Evolutionary conservation across 2,329 filamentous ascomycete species (phyloP).

Genomic region (Alternaria brassicicola): DNA sequence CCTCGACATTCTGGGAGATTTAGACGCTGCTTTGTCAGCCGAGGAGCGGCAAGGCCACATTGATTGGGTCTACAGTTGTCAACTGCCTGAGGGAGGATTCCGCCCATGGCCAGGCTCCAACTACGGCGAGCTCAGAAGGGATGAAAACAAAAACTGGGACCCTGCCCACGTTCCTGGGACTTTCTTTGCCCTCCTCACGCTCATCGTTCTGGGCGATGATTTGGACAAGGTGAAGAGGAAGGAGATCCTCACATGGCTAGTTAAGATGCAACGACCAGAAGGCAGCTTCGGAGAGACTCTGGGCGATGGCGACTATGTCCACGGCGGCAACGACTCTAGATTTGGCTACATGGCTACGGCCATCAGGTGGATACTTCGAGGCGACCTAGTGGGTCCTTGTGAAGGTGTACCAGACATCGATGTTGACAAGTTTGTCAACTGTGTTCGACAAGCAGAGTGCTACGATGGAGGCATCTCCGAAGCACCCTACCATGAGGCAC

Average conservation of each 20-base stretch:
- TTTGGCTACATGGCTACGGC: conserved; percentile 86
- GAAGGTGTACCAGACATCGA: conserved; percentile 74
- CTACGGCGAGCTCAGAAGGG: conserved; percentile 55
- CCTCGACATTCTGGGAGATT: conserved; percentile 75
- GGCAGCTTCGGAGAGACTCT: conserved; percentile 91
- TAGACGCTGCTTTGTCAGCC: conserved; percentile 60
- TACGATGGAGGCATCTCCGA: conserved; percentile 88
- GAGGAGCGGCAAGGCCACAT: conserved; percentile 64
- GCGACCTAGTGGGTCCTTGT: conserved; percentile 58
- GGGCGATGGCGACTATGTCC: conserved; percentile 64
- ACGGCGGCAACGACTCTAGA: conserved; percentile 82
- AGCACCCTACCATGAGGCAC: conserved; percentile 78
- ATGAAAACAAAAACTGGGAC: conserved; percentile 66
- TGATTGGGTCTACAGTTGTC: conserved; percentile 83
- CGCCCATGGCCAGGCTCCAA: conserved; percentile 78
- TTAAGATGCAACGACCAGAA: conserved; percentile 75
- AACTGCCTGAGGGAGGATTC: conserved; percentile 87
- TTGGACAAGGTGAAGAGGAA: conserved; percentile 67
- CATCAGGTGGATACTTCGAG: conserved; percentile 81
- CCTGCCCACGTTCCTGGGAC: conserved; percentile 86
- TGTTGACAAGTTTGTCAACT: conserved; percentile 69
- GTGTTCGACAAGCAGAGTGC: conserved; percentile 72
- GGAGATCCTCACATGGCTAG: conserved; percentile 76
- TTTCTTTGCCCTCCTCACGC: conserved; percentile 80
- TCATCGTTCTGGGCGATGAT: conserved; percentile 70